phyloP scores from a whole-genome alignment of 1,284 basidiomycete species.

The Bjerkandera adusta region DNA sequence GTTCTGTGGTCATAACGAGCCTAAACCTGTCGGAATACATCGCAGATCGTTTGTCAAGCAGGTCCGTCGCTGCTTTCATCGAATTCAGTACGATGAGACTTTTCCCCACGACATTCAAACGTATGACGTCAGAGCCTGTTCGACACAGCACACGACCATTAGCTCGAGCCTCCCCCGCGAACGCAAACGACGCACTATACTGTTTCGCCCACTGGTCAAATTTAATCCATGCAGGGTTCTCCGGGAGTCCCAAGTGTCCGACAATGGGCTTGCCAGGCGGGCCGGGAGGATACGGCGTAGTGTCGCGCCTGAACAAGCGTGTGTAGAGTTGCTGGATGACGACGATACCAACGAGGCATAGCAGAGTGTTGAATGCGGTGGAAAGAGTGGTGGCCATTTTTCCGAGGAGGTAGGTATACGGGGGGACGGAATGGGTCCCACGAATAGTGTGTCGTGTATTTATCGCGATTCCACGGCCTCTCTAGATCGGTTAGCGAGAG shows the following conservation, averaged over 20 bases:
- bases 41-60: constrained; percentile 39
- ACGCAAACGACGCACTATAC: constrained; percentile 14
- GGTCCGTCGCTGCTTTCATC: constrained; percentile 31
- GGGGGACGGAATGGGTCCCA: no score
- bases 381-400: no score
- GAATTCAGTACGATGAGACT: constrained; percentile 40
- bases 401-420: no score
- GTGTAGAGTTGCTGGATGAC: background rate
- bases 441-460: no score
- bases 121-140: constrained; percentile 22
- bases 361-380: no score
- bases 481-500: no score
- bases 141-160: background rate
- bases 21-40: constrained; percentile 24
- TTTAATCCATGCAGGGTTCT: constrained; percentile 17
- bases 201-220: constrained; percentile 15
- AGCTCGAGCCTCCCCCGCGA: no score
- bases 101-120: constrained; percentile 18
- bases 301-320: background rate
- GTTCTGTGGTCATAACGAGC: background rate
- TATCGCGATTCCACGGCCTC: no score
- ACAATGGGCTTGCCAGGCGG: constrained; percentile 24
- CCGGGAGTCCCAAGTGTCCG: constrained; percentile 24
- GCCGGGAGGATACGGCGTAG: constrained; percentile 21
- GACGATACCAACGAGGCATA: no score